Evolutionary conservation across 371 early-diverging fungal genomes (phyloP), one percentile per base, ranked within the genome.

Genomic region (Sporodiniella umbellata): DNA sequence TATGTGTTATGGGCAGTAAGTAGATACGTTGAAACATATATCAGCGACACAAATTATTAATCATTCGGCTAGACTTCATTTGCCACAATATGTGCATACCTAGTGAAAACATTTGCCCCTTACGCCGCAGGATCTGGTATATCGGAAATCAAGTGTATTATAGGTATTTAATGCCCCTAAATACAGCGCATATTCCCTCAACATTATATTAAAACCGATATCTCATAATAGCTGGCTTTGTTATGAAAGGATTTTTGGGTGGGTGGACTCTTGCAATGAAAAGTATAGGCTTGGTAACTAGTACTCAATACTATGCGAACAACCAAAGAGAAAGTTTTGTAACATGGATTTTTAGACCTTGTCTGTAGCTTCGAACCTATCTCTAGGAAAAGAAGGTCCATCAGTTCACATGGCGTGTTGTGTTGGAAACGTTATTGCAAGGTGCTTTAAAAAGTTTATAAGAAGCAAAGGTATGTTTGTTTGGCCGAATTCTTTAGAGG

Each of bases 41-140:
- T 11, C 23, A 25, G 19, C 10, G n/a, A 62, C 7, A 76, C 70
- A 42, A 42, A 45, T n/a, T 26, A 28, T 67, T 47, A 67, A 18
- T 18, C 37, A 26, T 35, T 44, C 17, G 24, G 31, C 22, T 57
- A 86, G 84, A 80, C 81, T 17, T 52, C 76, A 10, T 84, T 83
- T 60, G 83, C 85, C 1, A 65, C 77, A 4, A 68, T 68, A 11
- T 78, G 77, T 44, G 83, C 81, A 1, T 80, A 70, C 53, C 52
- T 83, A 11, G 90, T 90, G 19, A 85, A 81, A 55, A 48, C 49
- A 18, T 85, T 85, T 61, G 94, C 91, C 8, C 91, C 87, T 18
- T 88, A 89, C 64, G 94, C 96, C 8, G 95, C 97, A 15, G 98
- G 98, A 15, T 89, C 92, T 18, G 98, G 97, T 39, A 89, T 98